phyloP scores from a whole-genome alignment of 2,329 filamentous ascomycete species.

The Penicillium digitatum region DNA sequence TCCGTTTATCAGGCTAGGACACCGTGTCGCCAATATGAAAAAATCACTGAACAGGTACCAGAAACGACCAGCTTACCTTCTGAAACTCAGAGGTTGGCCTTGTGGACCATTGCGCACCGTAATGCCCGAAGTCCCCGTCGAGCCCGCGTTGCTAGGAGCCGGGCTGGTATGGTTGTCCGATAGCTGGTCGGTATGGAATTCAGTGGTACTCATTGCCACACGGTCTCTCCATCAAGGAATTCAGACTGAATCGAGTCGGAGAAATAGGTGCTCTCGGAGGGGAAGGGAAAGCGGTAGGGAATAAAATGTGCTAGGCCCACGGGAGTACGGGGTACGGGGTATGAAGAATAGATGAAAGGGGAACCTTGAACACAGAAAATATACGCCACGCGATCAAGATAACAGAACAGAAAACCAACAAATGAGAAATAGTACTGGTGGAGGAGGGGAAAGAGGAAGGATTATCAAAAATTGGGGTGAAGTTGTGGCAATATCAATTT shows the following conservation, averaged over 20 bases:
- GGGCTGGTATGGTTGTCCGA: slow-evolving; percentile 28
- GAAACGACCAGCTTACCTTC: slow-evolving; percentile 48
- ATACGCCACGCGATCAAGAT: slow-evolving; percentile 15
- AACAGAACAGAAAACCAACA: background rate
- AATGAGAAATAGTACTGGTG: slow-evolving; percentile 20
- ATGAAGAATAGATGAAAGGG: slow-evolving; percentile 1
- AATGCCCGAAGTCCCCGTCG: slow-evolving; percentile 36
- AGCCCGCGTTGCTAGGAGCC: slow-evolving; percentile 34
- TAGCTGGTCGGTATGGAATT: slow-evolving; percentile 25
- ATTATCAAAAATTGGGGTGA: slow-evolving; percentile 10
- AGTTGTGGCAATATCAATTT: slow-evolving; percentile 15
- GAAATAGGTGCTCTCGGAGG: slow-evolving; percentile 2
- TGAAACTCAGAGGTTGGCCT: slow-evolving; percentile 53
- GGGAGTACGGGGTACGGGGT: background rate
- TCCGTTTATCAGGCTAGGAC: background rate
- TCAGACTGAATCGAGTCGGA: background rate
- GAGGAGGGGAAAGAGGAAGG: slow-evolving; percentile 4
- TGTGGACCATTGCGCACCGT: slow-evolving; percentile 31
- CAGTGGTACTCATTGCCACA: slow-evolving; percentile 36
- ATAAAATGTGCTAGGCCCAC: background rate
- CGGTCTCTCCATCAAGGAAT: slow-evolving; percentile 27
- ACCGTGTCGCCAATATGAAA: background rate
- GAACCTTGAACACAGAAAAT: background rate
- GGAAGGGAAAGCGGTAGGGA: background rate
- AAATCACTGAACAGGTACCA: background rate